Evolutionary conservation across 2,329 filamentous ascomycete species (phyloP).

Genomic region (Sarocladiaceae sp.): DNA sequence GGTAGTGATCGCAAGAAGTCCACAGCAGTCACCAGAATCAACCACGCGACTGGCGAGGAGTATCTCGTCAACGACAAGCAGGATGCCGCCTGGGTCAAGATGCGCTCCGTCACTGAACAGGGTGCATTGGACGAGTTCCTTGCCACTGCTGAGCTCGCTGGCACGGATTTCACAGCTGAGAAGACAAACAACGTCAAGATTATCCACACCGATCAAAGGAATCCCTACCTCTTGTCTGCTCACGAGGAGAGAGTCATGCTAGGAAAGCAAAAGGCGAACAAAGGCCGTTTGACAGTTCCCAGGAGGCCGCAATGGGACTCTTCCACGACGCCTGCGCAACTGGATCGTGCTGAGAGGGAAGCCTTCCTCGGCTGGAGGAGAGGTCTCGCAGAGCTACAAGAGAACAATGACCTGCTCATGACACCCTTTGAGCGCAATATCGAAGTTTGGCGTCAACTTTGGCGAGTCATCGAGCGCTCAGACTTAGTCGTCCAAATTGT

Average conservation of each 20-base stretch:
- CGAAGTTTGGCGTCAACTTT: conserved; percentile 96
- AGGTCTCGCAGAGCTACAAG: conserved; percentile 86
- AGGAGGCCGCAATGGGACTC: conserved; percentile 86
- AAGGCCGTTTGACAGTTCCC: conserved; percentile 77
- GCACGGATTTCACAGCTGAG: conserved; percentile 97
- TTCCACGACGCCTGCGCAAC: conserved; percentile 74
- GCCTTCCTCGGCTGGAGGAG: conserved; percentile 84
- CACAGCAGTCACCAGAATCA: conserved; percentile 58
- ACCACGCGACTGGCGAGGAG: conserved; percentile 76
- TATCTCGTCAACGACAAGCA: conserved; percentile 90
- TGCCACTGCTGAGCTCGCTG: conserved; percentile 91
- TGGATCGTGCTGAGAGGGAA: conserved; percentile 76
- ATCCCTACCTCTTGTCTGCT: conserved; percentile 85
- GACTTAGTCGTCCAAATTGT: conserved; percentile 98
- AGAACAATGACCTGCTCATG: conserved; percentile 92
- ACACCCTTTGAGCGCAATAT: conserved; percentile 96
- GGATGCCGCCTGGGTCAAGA: conserved; percentile 97
- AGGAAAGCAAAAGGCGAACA: conserved; percentile 80
- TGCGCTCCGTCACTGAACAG: conserved; percentile 98
- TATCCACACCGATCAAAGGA: conserved; percentile 93
- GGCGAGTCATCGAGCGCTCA: conserved; percentile 95
- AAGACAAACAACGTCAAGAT: conserved; percentile 99
- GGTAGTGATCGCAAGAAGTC: conserved; percentile 74
- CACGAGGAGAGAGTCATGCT: conserved; percentile 75
- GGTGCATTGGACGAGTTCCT: conserved; percentile 95